A percentile compares a stretch with the other conserved stretches of the same genome.
Evolutionary conservation across 2,329 filamentous ascomycete genomes (phyloP).

Genomic region (Epichloe elymi): DNA sequence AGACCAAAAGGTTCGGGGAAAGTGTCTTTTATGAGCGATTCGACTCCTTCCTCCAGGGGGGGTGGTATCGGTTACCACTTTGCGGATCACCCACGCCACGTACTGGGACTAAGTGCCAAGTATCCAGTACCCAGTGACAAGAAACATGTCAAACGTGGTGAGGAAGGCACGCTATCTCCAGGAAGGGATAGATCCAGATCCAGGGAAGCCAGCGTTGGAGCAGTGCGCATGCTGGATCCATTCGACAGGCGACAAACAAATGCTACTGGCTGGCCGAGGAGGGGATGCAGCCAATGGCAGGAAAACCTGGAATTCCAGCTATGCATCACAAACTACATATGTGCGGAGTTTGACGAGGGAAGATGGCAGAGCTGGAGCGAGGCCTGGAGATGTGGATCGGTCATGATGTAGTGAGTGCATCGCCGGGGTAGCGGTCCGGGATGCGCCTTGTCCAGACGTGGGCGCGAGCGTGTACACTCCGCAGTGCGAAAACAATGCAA

Average conservation of each 20-base stretch:
- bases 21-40: conserved; percentile 2
- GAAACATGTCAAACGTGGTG: not conserved
- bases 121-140: not conserved
- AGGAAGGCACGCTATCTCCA: conserved; percentile 1
- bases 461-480: not conserved
- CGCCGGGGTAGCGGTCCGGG: not conserved
- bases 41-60: not conserved
- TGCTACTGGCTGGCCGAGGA: not conserved
- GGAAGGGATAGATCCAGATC: not conserved
- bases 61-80: too few species aligned
- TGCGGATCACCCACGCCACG: too few species aligned
- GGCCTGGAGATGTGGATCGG: not conserved
- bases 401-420: not conserved
- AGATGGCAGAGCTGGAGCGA: too few species aligned
- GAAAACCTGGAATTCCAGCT: not conserved
- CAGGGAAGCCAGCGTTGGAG: not conserved
- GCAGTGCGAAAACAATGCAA: not conserved
- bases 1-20: not conserved
- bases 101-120: too few species aligned
- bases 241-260: not conserved
- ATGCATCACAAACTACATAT: too few species aligned
- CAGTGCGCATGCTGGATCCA: not conserved
- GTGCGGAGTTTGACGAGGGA: too few species aligned
- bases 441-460: not conserved
- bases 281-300: not conserved